These are phyloP conservation scores for Pistacia atlantica DNA, from an alignment of 345 rosid species.

Conservation along the genomic window DNA sequence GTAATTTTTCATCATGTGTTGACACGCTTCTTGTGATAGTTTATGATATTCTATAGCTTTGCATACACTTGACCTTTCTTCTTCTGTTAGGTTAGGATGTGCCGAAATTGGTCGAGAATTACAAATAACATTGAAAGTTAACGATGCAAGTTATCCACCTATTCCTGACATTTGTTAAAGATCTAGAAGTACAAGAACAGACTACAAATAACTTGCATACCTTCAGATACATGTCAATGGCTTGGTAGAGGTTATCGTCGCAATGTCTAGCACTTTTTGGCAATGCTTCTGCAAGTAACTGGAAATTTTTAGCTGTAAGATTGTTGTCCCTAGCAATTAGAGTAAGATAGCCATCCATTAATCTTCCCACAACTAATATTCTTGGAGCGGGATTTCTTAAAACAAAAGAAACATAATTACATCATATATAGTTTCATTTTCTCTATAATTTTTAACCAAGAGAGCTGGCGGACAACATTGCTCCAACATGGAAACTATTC, in stretches of 20 bases:
- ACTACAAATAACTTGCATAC: constrained; percentile 21
- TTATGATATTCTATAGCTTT: constrained; percentile 29
- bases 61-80: no score
- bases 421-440: constrained; percentile 34
- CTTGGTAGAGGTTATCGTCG: constrained; percentile 49
- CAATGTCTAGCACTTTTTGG: constrained; percentile 41
- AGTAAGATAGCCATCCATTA: constrained; percentile 51
- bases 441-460: constrained; percentile 39
- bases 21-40: constrained; percentile 48
- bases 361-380: constrained; percentile 38
- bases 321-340: constrained; percentile 45
- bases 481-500: constrained; percentile 46
- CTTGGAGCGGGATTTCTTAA: constrained; percentile 25
- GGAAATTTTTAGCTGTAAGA: constrained; percentile 38
- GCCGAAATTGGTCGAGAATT: constrained; percentile 27
- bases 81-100: constrained; percentile 49
- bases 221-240: constrained; percentile 60
- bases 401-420: constrained; percentile 37
- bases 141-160: neutral
- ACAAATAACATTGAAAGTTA: neutral
- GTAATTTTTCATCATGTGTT: constrained; percentile 45
- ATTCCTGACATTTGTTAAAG: neutral
- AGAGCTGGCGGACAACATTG: constrained; percentile 43
- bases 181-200: neutral
- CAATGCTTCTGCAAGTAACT: constrained; percentile 37